Evolutionary conservation across 257 asterid genomes (phyloP), one percentile per base, ranked within the genome.

Genomic region (Solanum lycopersicoides): DNA sequence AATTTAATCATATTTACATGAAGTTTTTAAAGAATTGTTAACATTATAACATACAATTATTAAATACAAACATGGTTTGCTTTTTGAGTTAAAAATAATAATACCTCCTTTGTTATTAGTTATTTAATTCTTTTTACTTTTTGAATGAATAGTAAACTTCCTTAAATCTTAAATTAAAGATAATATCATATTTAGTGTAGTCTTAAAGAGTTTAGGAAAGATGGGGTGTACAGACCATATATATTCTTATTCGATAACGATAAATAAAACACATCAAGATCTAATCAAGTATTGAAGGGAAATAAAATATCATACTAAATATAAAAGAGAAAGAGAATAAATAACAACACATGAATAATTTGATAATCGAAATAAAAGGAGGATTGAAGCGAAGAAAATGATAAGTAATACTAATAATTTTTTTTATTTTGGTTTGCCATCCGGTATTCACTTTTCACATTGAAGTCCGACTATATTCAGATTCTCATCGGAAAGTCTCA

Each of bases 401-500:
- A n/a, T 1, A 65, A 4, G 63, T 50, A 50, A 50, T 50, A 50
- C 1, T 28, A 28, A 28, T 28, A n/a, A n/a, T n/a, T n/a, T n/a
- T 28, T 28, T 28, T 28, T 1, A 28, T 28, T 28, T 28, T 28
- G 30, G 1, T 28, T 28, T 28, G 1, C 30, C 1, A 28, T 28
- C 30, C 30, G 30, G 30, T 28, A 28, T 28, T 28, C 30, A 28
- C 30, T 28, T 1, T 28, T 28, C 1, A 28, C 30, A 28, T 28
- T 28, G 30, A 1, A 28, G 30, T 28, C 30, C 30, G 30, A 28
- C 30, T 1, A 28, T 28, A 28, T 28, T 28, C 1, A 56, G 1
- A 56, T 56, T 53, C 1, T 2, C 2, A 2, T 0, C 4, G 11
- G 0, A 53, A 53, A 16, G 3, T 53, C 1, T 4, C 3, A 53